phyloP scores from a whole-genome alignment of 75 land plant species.

The Isoetes taiwanensis region DNA sequence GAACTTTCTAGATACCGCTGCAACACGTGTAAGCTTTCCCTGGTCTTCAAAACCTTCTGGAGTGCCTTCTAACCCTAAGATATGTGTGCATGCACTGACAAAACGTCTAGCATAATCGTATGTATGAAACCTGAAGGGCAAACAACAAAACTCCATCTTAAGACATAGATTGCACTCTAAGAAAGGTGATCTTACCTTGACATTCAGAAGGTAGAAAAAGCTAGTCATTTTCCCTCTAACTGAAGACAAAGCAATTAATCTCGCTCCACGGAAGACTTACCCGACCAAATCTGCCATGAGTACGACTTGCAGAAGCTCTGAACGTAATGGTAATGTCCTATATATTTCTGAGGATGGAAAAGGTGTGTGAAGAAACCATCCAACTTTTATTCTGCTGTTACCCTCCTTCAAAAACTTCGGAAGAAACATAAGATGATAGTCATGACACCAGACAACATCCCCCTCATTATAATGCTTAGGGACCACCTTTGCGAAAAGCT shows the following conservation, averaged over 20 bases:
- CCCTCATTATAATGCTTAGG: slow-evolving; percentile 72
- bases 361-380: slow-evolving; percentile 99
- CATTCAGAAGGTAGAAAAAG: no score
- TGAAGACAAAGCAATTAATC: no score
- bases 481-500: slow-evolving; percentile 93
- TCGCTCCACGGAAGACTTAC: no score
- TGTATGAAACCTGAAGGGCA: slow-evolving; percentile 73
- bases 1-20: no score
- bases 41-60: slow-evolving; percentile 98
- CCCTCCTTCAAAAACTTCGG: slow-evolving; percentile 76
- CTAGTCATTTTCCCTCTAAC: no score
- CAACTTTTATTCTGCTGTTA: slow-evolving; percentile 78
- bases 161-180: neutral
- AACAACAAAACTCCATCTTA: neutral
- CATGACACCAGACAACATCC: slow-evolving; percentile 99
- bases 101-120: slow-evolving; percentile 99
- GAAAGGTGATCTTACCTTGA: no score
- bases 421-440: slow-evolving; percentile 98
- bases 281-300: slow-evolving; percentile 96
- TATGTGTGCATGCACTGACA: slow-evolving; percentile 98
- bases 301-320: slow-evolving; percentile 79
- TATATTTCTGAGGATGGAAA: slow-evolving; percentile 98
- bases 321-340: slow-evolving; percentile 80
- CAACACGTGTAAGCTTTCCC: slow-evolving; percentile 90
- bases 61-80: slow-evolving; percentile 95